phyloP scores from a whole-genome alignment of 2,329 filamentous ascomycete genomes.

The Verticillium tricorpus region DNA sequence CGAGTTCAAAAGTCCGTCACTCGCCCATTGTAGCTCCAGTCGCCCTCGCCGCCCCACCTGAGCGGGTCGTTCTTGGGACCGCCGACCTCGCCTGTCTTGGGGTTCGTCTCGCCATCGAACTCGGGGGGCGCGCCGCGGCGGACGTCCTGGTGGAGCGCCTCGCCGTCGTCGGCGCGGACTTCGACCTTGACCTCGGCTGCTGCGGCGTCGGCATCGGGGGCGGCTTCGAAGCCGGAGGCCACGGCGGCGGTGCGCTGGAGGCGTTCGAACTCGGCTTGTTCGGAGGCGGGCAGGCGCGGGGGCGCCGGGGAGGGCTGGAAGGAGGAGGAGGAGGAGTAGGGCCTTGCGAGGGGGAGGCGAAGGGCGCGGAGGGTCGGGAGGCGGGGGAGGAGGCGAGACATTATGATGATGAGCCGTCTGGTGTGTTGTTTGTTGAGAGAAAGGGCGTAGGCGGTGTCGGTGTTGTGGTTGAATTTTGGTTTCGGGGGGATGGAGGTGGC shows the following conservation, averaged over 20 bases:
- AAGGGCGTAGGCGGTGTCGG: too few species aligned
- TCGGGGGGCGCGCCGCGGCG: slow-evolving; percentile 78
- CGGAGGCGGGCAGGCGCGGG: slow-evolving; percentile 78
- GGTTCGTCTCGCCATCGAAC: slow-evolving; percentile 89
- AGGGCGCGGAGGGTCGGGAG: slow-evolving; percentile 9
- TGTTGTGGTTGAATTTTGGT: not conserved
- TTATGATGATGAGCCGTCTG: slow-evolving; percentile 5
- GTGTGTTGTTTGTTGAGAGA: not conserved
- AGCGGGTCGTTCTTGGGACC: slow-evolving; percentile 97
- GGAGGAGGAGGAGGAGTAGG: slow-evolving; percentile 18
- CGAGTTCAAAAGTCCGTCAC: slow-evolving; percentile 75
- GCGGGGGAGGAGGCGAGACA: slow-evolving; percentile 19
- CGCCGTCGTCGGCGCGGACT: slow-evolving; percentile 30
- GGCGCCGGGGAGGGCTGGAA: slow-evolving; percentile 62
- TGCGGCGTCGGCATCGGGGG: slow-evolving; percentile 14
- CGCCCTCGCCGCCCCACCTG: slow-evolving; percentile 71
- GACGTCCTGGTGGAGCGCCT: slow-evolving; percentile 59
- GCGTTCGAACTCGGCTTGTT: slow-evolving; percentile 86
- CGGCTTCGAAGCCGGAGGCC: slow-evolving; percentile 35
- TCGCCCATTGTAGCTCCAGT: slow-evolving; percentile 92
- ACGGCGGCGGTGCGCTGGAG: slow-evolving; percentile 64
- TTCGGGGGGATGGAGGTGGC: not conserved
- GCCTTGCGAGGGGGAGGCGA: slow-evolving; percentile 9
- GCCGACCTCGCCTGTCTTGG: slow-evolving; percentile 90
- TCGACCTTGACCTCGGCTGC: slow-evolving; percentile 10